Percentiles rank a stretch among this genome's conserved stretches.
Conservation (phyloP, 352 stramenopile genomes). For the Phytopythium mirpurense region DNA sequence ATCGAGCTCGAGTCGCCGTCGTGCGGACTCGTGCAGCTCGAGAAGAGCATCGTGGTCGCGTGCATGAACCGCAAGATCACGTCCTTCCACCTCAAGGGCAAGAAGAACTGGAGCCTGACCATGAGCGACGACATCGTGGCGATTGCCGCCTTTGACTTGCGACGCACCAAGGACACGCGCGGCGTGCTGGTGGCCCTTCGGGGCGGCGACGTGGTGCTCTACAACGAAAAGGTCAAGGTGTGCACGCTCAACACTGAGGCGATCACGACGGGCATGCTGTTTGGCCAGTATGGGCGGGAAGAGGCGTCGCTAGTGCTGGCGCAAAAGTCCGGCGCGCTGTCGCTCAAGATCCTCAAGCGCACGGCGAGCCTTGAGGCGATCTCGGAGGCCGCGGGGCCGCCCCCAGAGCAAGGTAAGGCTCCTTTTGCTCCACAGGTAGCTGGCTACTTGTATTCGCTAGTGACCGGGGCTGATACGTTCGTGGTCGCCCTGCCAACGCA, state of each 20-base stretch:
- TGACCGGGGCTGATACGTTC: too few species aligned
- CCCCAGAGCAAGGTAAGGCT: slow-evolving; percentile 73
- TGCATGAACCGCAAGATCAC: slow-evolving; percentile 85
- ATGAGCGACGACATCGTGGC: slow-evolving; percentile 83
- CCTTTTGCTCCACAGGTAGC: too few species aligned
- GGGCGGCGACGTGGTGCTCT: slow-evolving; percentile 83
- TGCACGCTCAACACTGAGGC: slow-evolving; percentile 63
- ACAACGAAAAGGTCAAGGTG: slow-evolving; percentile 87
- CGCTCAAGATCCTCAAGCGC: slow-evolving; percentile 87
- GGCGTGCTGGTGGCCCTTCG: slow-evolving; percentile 81
- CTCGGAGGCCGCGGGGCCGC: slow-evolving; percentile 63
- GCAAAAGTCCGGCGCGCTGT: slow-evolving; percentile 72
- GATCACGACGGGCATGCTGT: slow-evolving; percentile 71
- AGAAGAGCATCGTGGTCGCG: slow-evolving; percentile 84
- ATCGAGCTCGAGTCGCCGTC: slow-evolving; percentile 85
- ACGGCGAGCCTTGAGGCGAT: slow-evolving; percentile 76
- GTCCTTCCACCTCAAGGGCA: slow-evolving; percentile 88
- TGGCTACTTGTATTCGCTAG: too few species aligned
- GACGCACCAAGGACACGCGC: slow-evolving; percentile 67
- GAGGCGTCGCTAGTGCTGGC: slow-evolving; percentile 82
- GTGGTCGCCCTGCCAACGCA: too few species aligned
- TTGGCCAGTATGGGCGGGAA: slow-evolving; percentile 86
- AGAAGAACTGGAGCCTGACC: slow-evolving; percentile 87
- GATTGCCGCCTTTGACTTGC: slow-evolving; percentile 68
- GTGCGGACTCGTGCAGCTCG: slow-evolving; percentile 69